Percentiles rank a stretch among this genome's conserved stretches.
Evolutionary conservation across 495 filamentous ascomycete species (phyloP).

Genomic region (Podospora fimiseda): DNA sequence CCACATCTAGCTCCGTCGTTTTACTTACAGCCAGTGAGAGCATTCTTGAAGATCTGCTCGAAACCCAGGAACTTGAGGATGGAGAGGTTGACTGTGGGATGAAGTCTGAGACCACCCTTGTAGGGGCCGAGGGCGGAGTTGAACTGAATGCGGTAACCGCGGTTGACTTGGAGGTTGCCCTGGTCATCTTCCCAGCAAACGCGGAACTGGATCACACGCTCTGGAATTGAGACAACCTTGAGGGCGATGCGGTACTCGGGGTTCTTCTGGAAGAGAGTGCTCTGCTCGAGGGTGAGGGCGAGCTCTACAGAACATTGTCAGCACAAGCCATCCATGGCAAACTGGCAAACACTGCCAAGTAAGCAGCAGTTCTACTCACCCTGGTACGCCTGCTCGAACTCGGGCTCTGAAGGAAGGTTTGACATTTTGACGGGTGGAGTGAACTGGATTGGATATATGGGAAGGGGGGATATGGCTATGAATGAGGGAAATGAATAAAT

Average conservation of each 20-base stretch:
- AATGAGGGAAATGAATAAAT: background rate
- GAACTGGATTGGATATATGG: constrained; percentile 4
- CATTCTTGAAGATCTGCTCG: constrained; percentile 99
- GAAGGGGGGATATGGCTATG: background rate
- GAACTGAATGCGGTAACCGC: constrained; percentile 96
- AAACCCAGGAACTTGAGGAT: constrained; percentile 98
- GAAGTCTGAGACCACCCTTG: constrained; percentile 96
- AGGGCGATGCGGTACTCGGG: constrained; percentile 92
- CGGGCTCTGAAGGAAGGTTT: constrained; percentile 80
- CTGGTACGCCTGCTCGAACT: constrained; percentile 98
- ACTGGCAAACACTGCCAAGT: background rate
- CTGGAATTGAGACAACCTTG: constrained; percentile 80
- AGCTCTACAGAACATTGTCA: constrained; percentile 58
- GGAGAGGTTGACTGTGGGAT: constrained; percentile 92
- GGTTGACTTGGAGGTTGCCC: constrained; percentile 84
- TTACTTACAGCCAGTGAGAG: constrained; percentile 82
- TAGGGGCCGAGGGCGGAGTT: constrained; percentile 97
- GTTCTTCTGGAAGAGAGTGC: constrained; percentile 84
- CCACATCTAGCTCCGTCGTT: background rate
- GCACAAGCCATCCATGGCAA: background rate
- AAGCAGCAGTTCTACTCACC: constrained; percentile 47
- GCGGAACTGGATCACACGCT: constrained; percentile 95
- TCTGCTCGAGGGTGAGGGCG: constrained; percentile 85
- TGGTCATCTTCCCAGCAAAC: constrained; percentile 96
- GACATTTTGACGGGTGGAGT: constrained; percentile 53